Percentiles rank a stretch among this genome's conserved stretches.
phyloP scores from a whole-genome alignment of 495 filamentous ascomycete genomes.

The Podospora sp. region DNA sequence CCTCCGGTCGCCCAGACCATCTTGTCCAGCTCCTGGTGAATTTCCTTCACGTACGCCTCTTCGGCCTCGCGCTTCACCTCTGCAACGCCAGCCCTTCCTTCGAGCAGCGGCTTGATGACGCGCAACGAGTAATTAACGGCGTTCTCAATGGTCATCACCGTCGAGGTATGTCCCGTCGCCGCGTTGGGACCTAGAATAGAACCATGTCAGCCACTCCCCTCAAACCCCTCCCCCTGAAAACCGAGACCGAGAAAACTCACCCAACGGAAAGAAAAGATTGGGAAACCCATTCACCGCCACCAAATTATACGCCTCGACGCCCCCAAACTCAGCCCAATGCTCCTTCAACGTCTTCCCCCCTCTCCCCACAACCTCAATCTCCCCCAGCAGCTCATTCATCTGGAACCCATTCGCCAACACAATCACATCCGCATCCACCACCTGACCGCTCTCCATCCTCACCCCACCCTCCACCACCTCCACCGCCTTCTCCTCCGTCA shows the following conservation, averaged over 20 bases:
- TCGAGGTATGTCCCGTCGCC: slow-evolving; percentile 41
- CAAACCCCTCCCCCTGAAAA: too few species aligned
- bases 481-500: slow-evolving; percentile 38
- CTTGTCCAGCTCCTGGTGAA: slow-evolving; percentile 54
- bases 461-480: slow-evolving; percentile 43
- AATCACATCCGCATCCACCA: slow-evolving; percentile 40
- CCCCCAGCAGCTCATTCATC: not conserved
- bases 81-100: slow-evolving; percentile 28
- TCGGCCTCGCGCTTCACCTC: slow-evolving; percentile 44
- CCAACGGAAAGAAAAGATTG: slow-evolving; percentile 38
- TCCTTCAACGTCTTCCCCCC: slow-evolving; percentile 29
- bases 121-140: slow-evolving; percentile 35
- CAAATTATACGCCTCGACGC: slow-evolving; percentile 40
- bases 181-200: slow-evolving; percentile 32
- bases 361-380: slow-evolving; percentile 27
- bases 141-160: slow-evolving; percentile 36
- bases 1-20: slow-evolving; percentile 17
- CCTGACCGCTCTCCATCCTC: slow-evolving; percentile 27
- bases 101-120: slow-evolving; percentile 32
- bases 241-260: not conserved
- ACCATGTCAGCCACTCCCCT: too few species aligned
- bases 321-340: slow-evolving; percentile 35
- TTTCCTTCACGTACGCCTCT: slow-evolving; percentile 26
- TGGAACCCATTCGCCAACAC: slow-evolving; percentile 12
- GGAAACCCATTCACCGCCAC: slow-evolving; percentile 37